A percentile compares a stretch with the other conserved stretches of the same genome.
These are phyloP conservation scores for Saksenaea oblongispora DNA, from an alignment of 371 early-diverging fungal genomes.

Conservation along the genomic window DNA sequence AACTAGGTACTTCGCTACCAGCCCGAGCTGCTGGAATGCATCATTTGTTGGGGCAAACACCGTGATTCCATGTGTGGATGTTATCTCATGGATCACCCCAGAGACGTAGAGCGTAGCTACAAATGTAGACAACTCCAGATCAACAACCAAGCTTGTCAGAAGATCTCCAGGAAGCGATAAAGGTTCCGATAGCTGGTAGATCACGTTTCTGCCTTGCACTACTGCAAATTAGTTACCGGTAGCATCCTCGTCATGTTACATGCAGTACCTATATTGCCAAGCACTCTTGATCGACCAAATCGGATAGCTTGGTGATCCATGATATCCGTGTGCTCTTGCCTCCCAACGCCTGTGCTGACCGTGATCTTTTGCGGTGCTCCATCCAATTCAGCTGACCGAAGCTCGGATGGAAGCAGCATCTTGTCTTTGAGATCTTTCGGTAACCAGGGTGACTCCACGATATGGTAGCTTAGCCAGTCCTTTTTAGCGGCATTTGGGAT, in stretches of 20 bases:
- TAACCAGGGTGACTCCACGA: slow-evolving; percentile 38
- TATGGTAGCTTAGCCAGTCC: slow-evolving; percentile 51
- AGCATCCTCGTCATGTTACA: too few species aligned
- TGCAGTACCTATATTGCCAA: not conserved
- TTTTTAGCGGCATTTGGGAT: slow-evolving; percentile 23
- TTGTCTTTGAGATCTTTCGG: slow-evolving; percentile 39
- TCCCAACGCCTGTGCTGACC: not conserved
- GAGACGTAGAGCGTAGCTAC: slow-evolving; percentile 47
- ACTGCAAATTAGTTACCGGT: not conserved
- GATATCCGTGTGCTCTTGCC: not conserved
- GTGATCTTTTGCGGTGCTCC: not conserved
- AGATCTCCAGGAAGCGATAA: slow-evolving; percentile 38
- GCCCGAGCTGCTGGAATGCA: slow-evolving; percentile 52
- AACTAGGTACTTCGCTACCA: slow-evolving; percentile 56
- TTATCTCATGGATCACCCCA: slow-evolving; percentile 32
- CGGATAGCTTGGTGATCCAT: slow-evolving; percentile 20
- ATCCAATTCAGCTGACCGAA: not conserved
- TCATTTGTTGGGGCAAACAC: slow-evolving; percentile 58
- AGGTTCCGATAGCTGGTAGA: slow-evolving; percentile 41
- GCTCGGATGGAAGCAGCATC: slow-evolving; percentile 41
- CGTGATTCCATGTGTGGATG: slow-evolving; percentile 46
- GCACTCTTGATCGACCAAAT: slow-evolving; percentile 20
- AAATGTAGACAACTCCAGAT: slow-evolving; percentile 46
- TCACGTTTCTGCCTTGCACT: slow-evolving; percentile 18
- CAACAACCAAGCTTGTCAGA: slow-evolving; percentile 32